Conservation (phyloP, 495 filamentous ascomycete genomes). For the Terfezia boudieri region DNA sequence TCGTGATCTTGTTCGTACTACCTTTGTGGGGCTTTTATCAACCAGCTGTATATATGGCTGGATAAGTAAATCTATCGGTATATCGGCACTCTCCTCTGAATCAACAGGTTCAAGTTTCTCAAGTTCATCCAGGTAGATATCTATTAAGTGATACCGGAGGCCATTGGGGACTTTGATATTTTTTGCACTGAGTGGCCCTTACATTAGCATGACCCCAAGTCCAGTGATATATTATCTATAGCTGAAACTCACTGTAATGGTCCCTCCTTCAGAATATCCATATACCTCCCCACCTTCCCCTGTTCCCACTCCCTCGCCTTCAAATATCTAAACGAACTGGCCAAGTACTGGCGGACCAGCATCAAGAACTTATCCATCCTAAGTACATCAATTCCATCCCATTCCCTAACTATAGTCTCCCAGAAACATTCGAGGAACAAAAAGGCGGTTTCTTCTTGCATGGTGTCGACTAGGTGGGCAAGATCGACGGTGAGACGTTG, state of each 20-base stretch:
- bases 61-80: conserved; percentile 33
- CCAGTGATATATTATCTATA: not conserved
- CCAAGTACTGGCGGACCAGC: conserved; percentile 56
- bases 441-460: conserved; percentile 39
- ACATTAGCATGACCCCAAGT: not conserved
- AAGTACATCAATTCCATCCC: conserved; percentile 58
- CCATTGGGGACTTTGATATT: conserved; percentile 48
- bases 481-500: conserved; percentile 63
- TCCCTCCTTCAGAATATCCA: conserved; percentile 20
- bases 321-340: conserved; percentile 38
- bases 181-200: conserved; percentile 11
- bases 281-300: conserved; percentile 5
- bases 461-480: conserved; percentile 42
- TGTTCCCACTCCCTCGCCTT: conserved; percentile 21
- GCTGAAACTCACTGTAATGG: conserved; percentile 19
- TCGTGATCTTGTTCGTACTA: conserved; percentile 44
- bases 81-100: conserved; percentile 14
- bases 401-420: conserved; percentile 68
- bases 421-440: conserved; percentile 62
- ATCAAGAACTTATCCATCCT: conserved; percentile 79
- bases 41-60: conserved; percentile 34
- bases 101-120: conserved; percentile 36
- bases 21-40: conserved; percentile 40
- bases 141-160: conserved; percentile 64
- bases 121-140: conserved; percentile 77